Percentiles rank a stretch among this genome's conserved stretches.
Conservation (phyloP, 345 rosid genomes). For the Eucalyptus virginea region DNA sequence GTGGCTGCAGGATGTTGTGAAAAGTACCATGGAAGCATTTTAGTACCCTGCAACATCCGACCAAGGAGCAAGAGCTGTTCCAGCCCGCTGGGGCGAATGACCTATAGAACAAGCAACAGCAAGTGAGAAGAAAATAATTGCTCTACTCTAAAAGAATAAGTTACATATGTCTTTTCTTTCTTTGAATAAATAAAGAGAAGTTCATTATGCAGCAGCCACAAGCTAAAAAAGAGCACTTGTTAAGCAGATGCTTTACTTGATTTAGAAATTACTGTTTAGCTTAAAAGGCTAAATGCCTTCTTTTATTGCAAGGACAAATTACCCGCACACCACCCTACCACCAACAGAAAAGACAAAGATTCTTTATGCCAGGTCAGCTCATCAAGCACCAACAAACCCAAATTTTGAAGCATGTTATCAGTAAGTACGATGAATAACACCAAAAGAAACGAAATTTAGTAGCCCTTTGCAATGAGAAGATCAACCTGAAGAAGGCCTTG, state of each 20-base stretch:
- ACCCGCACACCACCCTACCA: background rate
- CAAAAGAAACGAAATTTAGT: background rate
- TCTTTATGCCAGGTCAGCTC: background rate
- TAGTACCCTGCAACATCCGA: conserved; percentile 82
- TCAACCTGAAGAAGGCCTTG: conserved; percentile 96
- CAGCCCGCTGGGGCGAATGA: conserved; percentile 68
- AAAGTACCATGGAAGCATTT: conserved; percentile 74
- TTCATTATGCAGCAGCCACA: background rate
- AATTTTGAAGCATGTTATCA: background rate
- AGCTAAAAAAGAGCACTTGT: background rate
- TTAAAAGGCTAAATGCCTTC: background rate
- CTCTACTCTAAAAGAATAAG: background rate
- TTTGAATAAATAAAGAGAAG: background rate
- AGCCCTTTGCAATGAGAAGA: background rate
- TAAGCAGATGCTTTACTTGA: background rate
- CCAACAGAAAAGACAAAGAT: background rate
- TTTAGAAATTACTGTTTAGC: background rate
- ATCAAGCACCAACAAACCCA: background rate
- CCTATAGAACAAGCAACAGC: conserved; percentile 17
- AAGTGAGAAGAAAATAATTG: background rate
- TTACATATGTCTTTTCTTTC: background rate
- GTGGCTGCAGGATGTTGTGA: conserved; percentile 92
- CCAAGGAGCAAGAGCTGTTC: conserved; percentile 95
- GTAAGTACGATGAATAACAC: background rate
- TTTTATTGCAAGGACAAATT: background rate